Base-by-base conservation (phyloP, 1,284 basidiomycete genomes). In the Melampsora americana region DNA sequence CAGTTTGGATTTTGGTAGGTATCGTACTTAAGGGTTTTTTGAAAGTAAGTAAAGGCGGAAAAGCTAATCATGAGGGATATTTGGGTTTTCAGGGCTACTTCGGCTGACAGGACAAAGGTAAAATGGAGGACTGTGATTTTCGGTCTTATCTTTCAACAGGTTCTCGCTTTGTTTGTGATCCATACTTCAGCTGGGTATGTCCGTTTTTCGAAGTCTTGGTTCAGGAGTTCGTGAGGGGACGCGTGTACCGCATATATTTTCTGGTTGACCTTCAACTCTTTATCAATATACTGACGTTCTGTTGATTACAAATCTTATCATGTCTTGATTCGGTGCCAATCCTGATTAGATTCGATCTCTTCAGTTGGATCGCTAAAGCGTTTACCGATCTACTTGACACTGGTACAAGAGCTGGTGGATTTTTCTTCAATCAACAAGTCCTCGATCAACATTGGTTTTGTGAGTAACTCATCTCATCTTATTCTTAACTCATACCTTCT, bases 131-230 rank as follows among this genome's bases (percentile, higher is more conserved):
- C 91, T 12, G 87, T 93, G 79, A 88, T 93, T 77, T 89, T 92
- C 64, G 92, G 92, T 18, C 85, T 93, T n/a, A 89, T 92, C 83
- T 81, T 90, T 66, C 92, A 94, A 81, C 92, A 93, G 83, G 87
- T 85, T 18, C 87, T 93, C 73, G 92, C 92, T 1, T 86, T 94
- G 71, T 92, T 94, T 81, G 92, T 93, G 56, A 86, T 94, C 80
- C 92, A 92, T 84, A 87, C 88, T 20, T 84, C 84, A 67, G 91
- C 91, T 61, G 92, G 72, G 72, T 68, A 75, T 61, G 26, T 30
- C 42, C 2, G 11, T 6, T 30, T 30, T 23, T 59, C 39, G 23
- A 20, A 39, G 59, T 46, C 64, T 42, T 23, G 5, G 39, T 35
- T 30, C 20, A 48, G 53, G 11, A 72, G 23, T 56, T 14, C 2